Evolutionary conservation across 371 early-diverging fungal species (phyloP), one percentile per base, ranked within the genome.

Genomic region (Parasitella parasitica): DNA sequence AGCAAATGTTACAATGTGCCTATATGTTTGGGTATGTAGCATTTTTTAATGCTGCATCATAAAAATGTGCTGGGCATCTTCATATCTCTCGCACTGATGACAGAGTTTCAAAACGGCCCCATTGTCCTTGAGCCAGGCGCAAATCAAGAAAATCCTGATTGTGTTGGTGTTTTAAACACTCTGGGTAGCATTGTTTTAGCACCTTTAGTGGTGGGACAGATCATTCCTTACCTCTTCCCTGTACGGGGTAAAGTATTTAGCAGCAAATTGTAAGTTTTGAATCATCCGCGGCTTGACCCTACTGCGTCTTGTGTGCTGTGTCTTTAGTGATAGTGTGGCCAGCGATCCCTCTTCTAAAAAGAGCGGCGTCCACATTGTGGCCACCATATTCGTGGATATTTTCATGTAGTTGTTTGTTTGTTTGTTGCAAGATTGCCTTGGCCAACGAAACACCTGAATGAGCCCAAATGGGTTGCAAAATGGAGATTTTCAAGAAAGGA

Each of bases 311-410:
- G 89, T 91, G 16, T 91, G 88, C 87, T 83, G 84, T 32, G 87
- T 89, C 7, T 90, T 91, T 58, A 87, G 88, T 70, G 89, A 91
- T 70, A 86, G 89, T 15, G 89, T 89, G 36, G 69, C 83, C 9
- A 82, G 81, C 53, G 59, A 87, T 60, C 80, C 86, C 2, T 84
- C 80, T 28, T 60, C 75, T 12, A 63, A 67, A 12, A 76, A 84
- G 46, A 68, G 71, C 15, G 81, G 81, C 1, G 77, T 81, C 0
- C 85, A 83, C 62, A 77, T 88, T 30, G 77, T 87, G 30, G 84
- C 87, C 30, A 79, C 88, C 39, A 74, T 86, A 12, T 72, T 80
- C 37, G 72, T 88, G 6, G 77, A 85, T 52, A 76, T 83, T 0
- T 63, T 70, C 28, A 77, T 83, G 62, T 88, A 81, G 22, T 36